phyloP scores from a whole-genome alignment of 306 rosid species.

The Mimosa bimucronata region DNA sequence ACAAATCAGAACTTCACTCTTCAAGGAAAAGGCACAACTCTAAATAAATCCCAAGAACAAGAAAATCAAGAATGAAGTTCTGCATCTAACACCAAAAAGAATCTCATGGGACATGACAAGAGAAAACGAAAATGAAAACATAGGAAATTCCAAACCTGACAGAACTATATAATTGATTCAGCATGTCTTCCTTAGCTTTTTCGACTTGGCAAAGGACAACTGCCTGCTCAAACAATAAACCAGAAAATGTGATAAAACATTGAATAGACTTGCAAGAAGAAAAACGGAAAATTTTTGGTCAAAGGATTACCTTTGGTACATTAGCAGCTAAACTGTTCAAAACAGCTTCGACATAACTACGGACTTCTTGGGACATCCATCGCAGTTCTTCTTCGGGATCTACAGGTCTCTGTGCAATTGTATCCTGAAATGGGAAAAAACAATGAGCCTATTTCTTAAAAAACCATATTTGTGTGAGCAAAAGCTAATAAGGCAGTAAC shows the following conservation, averaged over 20 bases:
- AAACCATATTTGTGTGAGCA: not conserved
- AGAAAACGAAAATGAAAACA: not conserved
- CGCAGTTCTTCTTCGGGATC: constrained; percentile 98
- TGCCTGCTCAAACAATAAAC: constrained; percentile 69
- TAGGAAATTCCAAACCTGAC: constrained; percentile 62
- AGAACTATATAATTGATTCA: constrained; percentile 91
- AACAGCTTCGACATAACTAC: constrained; percentile 97
- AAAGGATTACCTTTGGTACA: constrained; percentile 79
- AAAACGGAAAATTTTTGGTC: constrained; percentile 3
- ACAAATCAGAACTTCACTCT: not conserved
- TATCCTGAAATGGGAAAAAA: constrained; percentile 56
- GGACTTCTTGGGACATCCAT: constrained; percentile 99
- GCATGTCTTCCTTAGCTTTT: constrained; percentile 97
- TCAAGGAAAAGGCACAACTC: not conserved
- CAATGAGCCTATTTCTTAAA: not conserved
- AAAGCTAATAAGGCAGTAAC: constrained; percentile 34
- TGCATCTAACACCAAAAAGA: not conserved
- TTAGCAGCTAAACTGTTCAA: constrained; percentile 98
- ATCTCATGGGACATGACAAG: not conserved
- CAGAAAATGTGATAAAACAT: constrained; percentile 29
- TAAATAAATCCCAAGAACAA: not conserved
- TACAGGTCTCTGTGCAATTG: constrained; percentile 91
- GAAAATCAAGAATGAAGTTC: not conserved
- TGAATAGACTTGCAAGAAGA: constrained; percentile 1
- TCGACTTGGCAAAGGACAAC: constrained; percentile 98